Evolutionary conservation across 1,139 yeast species (phyloP), one percentile per base, ranked within the genome.

Genomic region (Pichia sp.): DNA sequence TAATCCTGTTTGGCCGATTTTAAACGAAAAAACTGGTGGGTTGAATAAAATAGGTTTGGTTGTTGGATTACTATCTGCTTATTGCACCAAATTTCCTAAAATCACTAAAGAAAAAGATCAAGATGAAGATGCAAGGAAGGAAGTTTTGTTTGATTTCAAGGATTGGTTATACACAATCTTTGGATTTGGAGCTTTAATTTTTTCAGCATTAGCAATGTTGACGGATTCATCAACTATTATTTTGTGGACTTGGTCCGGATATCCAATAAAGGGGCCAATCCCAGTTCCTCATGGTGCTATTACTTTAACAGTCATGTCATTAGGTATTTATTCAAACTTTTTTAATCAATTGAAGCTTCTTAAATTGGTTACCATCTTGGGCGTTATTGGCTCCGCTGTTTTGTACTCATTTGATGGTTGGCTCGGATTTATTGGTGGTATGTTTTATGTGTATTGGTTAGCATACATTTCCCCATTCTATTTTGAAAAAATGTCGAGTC

Each of bases 1-100:
- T 60, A 92, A 92, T 61, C 98, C 98, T 36, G 70, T 88, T 42
- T 92, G 98, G 98, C 95, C 98, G 36, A 84, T 88, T 40, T 82
- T 92, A 92, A 83, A 88, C 60, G 73, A 72, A 32, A 77, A 71
- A 29, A 90, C 85, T 56, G 97, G 97, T 29, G 98, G 98, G 8
- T 78, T 79, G 69, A 90, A 90, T 62, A 72, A 71, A 44, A 65
- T 79, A 32, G 97, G 95, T 40, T 64, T 92, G 4, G 65, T 72
- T 9, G 50, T 87, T 39, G 95, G 92, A 29, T 58, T 81, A n/a
- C 54, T 75, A 5, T 74, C 79, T 37, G 88, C 92, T 1, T 56
- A 79, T 27, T 68, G 72, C 52, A 78, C 84, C 27, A 71, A 68
- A 49, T 39, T 57, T 16, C 62, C 62, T 23, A 35, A 23, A 5